phyloP scores from a whole-genome alignment of 2,329 filamentous ascomycete species.

The Alternaria infectoria region DNA sequence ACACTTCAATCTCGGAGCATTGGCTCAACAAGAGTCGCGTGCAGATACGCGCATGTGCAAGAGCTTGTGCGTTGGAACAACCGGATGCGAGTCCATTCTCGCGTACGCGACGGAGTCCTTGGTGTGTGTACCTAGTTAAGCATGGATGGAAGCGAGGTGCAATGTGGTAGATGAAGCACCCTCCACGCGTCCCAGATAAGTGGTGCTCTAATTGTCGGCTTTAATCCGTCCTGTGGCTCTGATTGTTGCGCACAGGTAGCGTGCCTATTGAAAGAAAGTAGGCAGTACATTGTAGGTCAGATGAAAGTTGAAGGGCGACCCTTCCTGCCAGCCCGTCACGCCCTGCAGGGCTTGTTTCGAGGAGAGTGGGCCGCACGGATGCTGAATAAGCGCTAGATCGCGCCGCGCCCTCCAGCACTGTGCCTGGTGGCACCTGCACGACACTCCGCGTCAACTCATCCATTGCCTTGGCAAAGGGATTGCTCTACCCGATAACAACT shows the following conservation, averaged over 20 bases:
- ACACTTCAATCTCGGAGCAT: not conserved
- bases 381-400: not conserved
- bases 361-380: not conserved
- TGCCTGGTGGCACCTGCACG: not conserved
- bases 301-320: not conserved
- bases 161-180: not conserved
- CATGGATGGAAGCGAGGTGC: not conserved
- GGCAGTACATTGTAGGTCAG: not conserved
- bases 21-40: not conserved
- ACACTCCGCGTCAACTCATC: not conserved
- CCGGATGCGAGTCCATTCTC: not conserved
- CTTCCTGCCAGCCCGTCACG: not conserved
- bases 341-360: not conserved
- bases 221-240: not conserved
- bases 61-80: not conserved
- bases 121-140: not conserved
- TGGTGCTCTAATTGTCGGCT: not conserved
- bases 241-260: not conserved
- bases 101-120: not conserved
- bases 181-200: not conserved
- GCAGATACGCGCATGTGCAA: constrained; percentile 1
- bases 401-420: not conserved
- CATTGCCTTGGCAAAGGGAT: not conserved
- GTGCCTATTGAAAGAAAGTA: not conserved
- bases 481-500: not conserved